These are phyloP conservation scores for Xanthoparmelia taractica DNA, from an alignment of 495 filamentous ascomycete species.

Conservation along the genomic window DNA sequence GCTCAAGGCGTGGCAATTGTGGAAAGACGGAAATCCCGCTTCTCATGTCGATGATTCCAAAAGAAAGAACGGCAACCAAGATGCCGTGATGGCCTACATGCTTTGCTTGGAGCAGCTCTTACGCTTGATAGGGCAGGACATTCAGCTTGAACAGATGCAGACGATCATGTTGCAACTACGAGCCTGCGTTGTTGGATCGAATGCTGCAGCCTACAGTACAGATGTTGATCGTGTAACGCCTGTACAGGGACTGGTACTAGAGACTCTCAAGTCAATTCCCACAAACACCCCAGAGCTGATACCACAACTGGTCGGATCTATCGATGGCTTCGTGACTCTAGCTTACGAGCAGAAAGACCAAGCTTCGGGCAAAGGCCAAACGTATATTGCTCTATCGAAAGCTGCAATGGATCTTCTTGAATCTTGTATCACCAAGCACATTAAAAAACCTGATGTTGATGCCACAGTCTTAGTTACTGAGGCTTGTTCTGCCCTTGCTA, in stretches of 20 bases:
- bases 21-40: slow-evolving; percentile 56
- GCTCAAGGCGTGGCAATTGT: slow-evolving; percentile 58
- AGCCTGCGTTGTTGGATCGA: slow-evolving; percentile 60
- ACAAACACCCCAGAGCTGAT: slow-evolving; percentile 60
- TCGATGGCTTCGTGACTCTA: slow-evolving; percentile 62
- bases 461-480: slow-evolving; percentile 51
- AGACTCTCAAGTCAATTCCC: slow-evolving; percentile 63
- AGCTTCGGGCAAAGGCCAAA: slow-evolving; percentile 30
- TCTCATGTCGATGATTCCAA: slow-evolving; percentile 40
- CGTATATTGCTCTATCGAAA: slow-evolving; percentile 81
- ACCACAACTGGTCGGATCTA: slow-evolving; percentile 55
- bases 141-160: slow-evolving; percentile 52
- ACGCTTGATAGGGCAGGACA: slow-evolving; percentile 58
- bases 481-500: slow-evolving; percentile 54
- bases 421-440: slow-evolving; percentile 54
- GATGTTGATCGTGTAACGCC: slow-evolving; percentile 80
- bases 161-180: slow-evolving; percentile 46
- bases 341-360: slow-evolving; percentile 43
- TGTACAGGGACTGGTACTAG: slow-evolving; percentile 66
- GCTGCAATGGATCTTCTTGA: slow-evolving; percentile 62
- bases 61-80: slow-evolving; percentile 53
- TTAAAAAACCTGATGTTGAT: slow-evolving; percentile 58
- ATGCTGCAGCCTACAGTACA: slow-evolving; percentile 65
- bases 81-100: slow-evolving; percentile 71
- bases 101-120: slow-evolving; percentile 71